These are phyloP conservation scores for Mortierella hygrophila DNA, from an alignment of 192 early-diverging fungal genomes.

Conservation along the genomic window DNA sequence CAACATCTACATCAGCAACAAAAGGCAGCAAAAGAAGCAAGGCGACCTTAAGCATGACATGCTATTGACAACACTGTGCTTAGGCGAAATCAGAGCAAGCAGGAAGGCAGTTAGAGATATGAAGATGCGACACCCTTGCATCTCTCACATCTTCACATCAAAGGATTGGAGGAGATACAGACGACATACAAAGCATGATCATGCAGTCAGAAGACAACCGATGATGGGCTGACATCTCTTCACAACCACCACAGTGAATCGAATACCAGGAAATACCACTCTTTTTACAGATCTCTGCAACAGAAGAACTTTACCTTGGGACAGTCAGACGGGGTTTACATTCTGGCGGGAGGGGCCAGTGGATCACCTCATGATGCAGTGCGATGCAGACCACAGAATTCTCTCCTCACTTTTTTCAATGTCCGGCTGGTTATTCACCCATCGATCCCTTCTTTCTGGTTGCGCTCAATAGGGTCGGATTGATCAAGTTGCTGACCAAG, in stretches of 20 bases:
- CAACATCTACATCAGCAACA: background rate
- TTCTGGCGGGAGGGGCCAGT: background rate
- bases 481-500: conserved; percentile 62
- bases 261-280: background rate
- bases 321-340: background rate
- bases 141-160: background rate
- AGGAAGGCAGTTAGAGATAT: background rate
- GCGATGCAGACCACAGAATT: background rate
- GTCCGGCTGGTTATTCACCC: background rate
- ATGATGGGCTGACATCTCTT: background rate
- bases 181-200: background rate
- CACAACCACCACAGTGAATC: background rate
- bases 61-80: background rate
- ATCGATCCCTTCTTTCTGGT: background rate
- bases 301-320: background rate
- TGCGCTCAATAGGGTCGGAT: conserved; percentile 42
- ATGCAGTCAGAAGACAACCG: background rate
- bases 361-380: background rate
- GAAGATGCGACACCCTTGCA: background rate
- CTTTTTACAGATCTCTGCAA: background rate
- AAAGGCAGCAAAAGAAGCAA: background rate
- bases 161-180: background rate
- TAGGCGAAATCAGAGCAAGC: background rate
- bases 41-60: background rate
- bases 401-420: background rate